Evolutionary conservation across 2,329 filamentous ascomycete species (phyloP).

Genomic region (Sporothrix mexicana): DNA sequence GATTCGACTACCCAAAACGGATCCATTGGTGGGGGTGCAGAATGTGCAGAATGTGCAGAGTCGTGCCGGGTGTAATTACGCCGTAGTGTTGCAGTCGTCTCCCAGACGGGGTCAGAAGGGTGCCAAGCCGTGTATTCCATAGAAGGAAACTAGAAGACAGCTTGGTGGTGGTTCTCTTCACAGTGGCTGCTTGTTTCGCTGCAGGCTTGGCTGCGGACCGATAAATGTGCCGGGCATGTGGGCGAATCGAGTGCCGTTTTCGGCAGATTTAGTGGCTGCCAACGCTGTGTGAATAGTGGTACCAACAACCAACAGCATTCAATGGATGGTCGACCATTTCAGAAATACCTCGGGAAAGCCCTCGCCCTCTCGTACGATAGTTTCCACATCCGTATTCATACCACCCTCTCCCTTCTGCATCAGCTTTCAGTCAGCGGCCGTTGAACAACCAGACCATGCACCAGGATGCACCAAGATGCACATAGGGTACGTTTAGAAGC

Average conservation of each 20-base stretch:
- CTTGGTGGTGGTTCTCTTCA: no score
- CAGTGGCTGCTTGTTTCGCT: not conserved
- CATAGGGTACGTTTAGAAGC: not conserved
- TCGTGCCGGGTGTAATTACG: no score
- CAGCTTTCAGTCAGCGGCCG: not conserved
- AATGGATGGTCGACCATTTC: not conserved
- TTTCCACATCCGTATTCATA: not conserved
- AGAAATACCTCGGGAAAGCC: not conserved
- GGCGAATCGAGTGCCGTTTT: not conserved
- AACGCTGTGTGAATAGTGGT: not conserved
- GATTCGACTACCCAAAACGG: constrained; percentile 9
- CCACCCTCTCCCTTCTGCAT: not conserved
- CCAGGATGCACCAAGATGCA: not conserved
- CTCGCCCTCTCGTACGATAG: not conserved
- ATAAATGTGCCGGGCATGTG: not conserved
- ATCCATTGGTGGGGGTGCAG: not conserved
- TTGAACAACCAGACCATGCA: not conserved
- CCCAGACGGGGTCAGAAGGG: not conserved
- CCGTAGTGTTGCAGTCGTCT: not conserved
- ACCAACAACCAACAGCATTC: no score
- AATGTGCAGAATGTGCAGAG: not conserved
- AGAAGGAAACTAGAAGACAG: no score
- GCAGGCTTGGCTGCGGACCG: not conserved
- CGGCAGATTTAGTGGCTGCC: not conserved
- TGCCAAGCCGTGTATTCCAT: constrained; percentile 14